Base-by-base conservation (phyloP, 257 asterid genomes). In the Nicotiana knightiana region DNA sequence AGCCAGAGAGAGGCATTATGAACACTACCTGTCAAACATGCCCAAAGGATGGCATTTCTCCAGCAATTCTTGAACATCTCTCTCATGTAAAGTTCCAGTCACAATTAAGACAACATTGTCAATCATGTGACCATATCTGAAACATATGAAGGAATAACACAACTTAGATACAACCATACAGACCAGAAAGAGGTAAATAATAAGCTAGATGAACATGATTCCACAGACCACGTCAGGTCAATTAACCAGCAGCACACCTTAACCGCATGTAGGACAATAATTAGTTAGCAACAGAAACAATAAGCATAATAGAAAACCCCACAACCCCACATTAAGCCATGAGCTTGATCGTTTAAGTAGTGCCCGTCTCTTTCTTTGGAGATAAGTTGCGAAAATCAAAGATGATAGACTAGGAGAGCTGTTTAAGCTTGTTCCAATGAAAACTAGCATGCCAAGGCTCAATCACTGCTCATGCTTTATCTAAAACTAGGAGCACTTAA, bases 21-120 rank as follows among this genome's bases (percentile, higher is more conserved):
- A 75, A 48, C 33, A 80, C 16, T 89, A 94, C 97, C 98, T 92
- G 89, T 94, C 98, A 88, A 94, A 94, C 98, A 92, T 94, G 82
- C 98, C 98, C 89, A 94, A 83, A 55, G 98, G 98, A 82, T 94
- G 98, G 76, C 98, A 94, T 86, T 94, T 94, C 91, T 94, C 98
- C 89, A 92, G 83, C 89, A 94, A 86, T 83, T 94, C 98, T 81
- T 94, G 97, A 81, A 94, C 97, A 86, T 94, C 98, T 86, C 98
- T 89, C 88, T 92, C 98, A 67, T 94, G 98, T 91, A 94, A 86
- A 62, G 98, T 94, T 84, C 97, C 98, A 80, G 98, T 94, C 75
- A 94, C 97, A 85, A 94, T 91, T 43, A 94, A 95, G 82, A 94
- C 98, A 57, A 91, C 97, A 79, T 94, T 94, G 91, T 94, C 98